A percentile compares a stretch with the other conserved stretches of the same genome.
Evolutionary conservation across 2,329 filamentous ascomycete genomes (phyloP).

Genomic region (Diaporthe sp.): DNA sequence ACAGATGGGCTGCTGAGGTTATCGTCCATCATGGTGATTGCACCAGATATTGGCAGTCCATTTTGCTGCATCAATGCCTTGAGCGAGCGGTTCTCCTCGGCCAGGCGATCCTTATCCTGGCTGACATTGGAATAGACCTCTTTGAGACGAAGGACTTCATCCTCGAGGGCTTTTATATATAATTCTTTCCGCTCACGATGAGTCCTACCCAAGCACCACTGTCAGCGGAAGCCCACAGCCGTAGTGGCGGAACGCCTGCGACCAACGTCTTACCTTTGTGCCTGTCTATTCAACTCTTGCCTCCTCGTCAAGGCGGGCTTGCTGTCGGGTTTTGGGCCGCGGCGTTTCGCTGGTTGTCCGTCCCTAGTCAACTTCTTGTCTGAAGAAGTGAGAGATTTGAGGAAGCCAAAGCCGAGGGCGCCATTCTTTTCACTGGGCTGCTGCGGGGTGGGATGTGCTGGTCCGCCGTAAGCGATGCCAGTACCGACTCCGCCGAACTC

Average conservation of each 20-base stretch:
- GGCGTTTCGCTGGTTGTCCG: constrained; percentile 86
- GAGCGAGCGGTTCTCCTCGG: constrained; percentile 84
- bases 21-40: constrained; percentile 53
- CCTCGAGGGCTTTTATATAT: constrained; percentile 94
- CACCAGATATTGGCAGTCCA: constrained; percentile 55
- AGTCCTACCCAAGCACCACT: constrained; percentile 70
- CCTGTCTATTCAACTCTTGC: constrained; percentile 95
- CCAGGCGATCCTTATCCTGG: constrained; percentile 80
- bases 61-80: constrained; percentile 68
- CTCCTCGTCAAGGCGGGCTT: constrained; percentile 92
- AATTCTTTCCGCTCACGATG: constrained; percentile 97
- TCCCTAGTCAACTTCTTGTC: constrained; percentile 88
- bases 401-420: constrained; percentile 68
- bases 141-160: constrained; percentile 89
- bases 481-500: constrained; percentile 35
- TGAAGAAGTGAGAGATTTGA: constrained; percentile 68
- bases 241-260: background rate
- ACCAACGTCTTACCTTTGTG: constrained; percentile 78
- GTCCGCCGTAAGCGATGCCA: constrained; percentile 36
- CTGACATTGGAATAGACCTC: constrained; percentile 82
- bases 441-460: background rate
- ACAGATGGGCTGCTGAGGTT: constrained; percentile 60
- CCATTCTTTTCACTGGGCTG: constrained; percentile 46
- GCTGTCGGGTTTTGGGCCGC: constrained; percentile 96
- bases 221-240: constrained; percentile 25